Conservation (phyloP, 106 monocot genomes). For the Chionographis japonica region DNA sequence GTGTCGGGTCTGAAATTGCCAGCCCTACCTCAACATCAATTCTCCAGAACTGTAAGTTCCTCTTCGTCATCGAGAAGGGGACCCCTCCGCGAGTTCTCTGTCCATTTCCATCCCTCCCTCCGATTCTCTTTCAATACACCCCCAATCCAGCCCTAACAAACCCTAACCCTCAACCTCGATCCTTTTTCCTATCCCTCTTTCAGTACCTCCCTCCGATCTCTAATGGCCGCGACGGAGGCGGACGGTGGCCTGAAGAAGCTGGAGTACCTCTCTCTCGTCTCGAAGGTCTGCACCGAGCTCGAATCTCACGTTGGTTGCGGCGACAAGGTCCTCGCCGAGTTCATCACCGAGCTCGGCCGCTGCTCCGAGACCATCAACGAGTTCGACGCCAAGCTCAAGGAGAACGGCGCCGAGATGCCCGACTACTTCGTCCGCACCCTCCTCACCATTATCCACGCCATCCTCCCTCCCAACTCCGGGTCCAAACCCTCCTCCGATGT, state of each 20-base stretch:
- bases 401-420: conserved; percentile 81
- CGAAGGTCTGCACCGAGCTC: conserved; percentile 79
- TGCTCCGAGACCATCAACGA: conserved; percentile 51
- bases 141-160: too few relatives aligned
- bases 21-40: too few relatives aligned
- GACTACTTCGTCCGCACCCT: conserved; percentile 93
- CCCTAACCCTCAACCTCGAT: too few relatives aligned
- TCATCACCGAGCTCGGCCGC: conserved; percentile 85
- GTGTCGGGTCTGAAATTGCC: too few relatives aligned
- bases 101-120: too few relatives aligned
- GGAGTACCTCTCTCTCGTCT: conserved; percentile 82
- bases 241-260: conserved; percentile 66
- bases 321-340: conserved; percentile 91
- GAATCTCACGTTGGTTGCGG: conserved; percentile 58
- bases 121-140: too few relatives aligned
- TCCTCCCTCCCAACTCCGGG: conserved; percentile 67
- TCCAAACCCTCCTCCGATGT: conserved; percentile 21
- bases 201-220: too few relatives aligned
- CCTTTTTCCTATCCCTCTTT: too few relatives aligned
- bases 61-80: too few relatives aligned
- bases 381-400: conserved; percentile 78
- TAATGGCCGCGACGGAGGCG: too few relatives aligned
- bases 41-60: too few relatives aligned
- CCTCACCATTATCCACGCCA: conserved; percentile 91
- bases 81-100: too few relatives aligned